Conservation (phyloP, 1,284 basidiomycete genomes). For the Cutaneotrichosporon sp. region DNA sequence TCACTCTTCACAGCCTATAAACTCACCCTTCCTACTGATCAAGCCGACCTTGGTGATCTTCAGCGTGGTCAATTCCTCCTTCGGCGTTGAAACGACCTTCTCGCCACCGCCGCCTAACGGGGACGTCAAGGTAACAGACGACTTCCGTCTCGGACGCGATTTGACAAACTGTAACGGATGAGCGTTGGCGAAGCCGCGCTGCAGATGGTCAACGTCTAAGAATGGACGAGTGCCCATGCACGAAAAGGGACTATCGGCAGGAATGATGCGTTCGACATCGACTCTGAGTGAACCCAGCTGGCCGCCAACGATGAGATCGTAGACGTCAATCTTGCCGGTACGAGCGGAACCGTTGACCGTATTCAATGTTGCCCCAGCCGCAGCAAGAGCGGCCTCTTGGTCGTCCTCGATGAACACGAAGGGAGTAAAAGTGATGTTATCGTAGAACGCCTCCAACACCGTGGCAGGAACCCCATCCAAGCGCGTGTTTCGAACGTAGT, state of each 20-base stretch:
- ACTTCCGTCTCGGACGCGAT: slow-evolving; percentile 17
- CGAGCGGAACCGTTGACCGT: background rate
- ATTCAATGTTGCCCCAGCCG: background rate
- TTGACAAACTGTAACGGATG: slow-evolving; percentile 57
- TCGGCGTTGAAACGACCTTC: background rate
- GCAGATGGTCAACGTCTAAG: slow-evolving; percentile 66
- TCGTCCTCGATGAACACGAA: slow-evolving; percentile 73
- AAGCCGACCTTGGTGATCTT: slow-evolving; percentile 78
- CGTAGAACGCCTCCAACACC: slow-evolving; percentile 88
- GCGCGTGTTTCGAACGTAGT: slow-evolving; percentile 85
- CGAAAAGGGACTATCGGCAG: slow-evolving; percentile 66
- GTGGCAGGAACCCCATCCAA: slow-evolving; percentile 79
- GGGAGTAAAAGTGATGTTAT: slow-evolving; percentile 90
- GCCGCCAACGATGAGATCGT: slow-evolving; percentile 79
- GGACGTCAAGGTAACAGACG: background rate
- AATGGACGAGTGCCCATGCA: slow-evolving; percentile 66
- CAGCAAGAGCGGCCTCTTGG: slow-evolving; percentile 16
- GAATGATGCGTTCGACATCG: slow-evolving; percentile 63
- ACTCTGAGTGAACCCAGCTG: slow-evolving; percentile 69
- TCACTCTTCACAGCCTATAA: background rate
- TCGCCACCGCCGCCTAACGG: background rate
- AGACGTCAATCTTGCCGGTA: slow-evolving; percentile 75
- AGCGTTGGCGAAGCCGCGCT: slow-evolving; percentile 65
- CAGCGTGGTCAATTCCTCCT: slow-evolving; percentile 50
- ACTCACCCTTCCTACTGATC: slow-evolving; percentile 65